These are phyloP conservation scores for Tympanopsis confertula DNA, from an alignment of 2,329 filamentous ascomycete species.

Conservation along the genomic window DNA sequence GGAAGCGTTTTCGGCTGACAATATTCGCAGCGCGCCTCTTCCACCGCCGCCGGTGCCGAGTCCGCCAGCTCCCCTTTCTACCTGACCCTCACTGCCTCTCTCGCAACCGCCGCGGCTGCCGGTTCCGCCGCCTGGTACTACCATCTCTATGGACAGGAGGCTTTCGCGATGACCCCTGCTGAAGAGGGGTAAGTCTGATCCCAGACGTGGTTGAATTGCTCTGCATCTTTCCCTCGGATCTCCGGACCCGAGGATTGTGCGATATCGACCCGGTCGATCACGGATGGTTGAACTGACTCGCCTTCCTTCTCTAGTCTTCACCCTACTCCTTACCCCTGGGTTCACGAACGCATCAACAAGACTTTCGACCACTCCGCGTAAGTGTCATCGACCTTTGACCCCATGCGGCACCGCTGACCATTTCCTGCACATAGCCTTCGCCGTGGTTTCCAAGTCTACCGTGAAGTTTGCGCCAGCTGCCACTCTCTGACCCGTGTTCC, in stretches of 20 bases:
- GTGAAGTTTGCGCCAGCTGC: slow-evolving; percentile 94
- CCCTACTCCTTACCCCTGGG: slow-evolving; percentile 86
- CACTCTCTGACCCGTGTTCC: slow-evolving; percentile 92
- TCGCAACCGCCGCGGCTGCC: slow-evolving; percentile 75
- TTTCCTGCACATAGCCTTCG: slow-evolving; percentile 55
- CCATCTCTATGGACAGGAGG: slow-evolving; percentile 82
- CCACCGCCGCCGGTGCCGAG: slow-evolving; percentile 47
- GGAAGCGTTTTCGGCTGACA: too few species aligned
- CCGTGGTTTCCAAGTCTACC: slow-evolving; percentile 98
- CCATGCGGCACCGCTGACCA: slow-evolving; percentile 10
- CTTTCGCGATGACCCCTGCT: slow-evolving; percentile 79
- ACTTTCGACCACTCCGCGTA: slow-evolving; percentile 96
- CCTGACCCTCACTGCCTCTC: slow-evolving; percentile 75
- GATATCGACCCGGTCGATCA: too few species aligned
- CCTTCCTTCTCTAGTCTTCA: slow-evolving; percentile 90
- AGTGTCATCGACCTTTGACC: slow-evolving; percentile 26
- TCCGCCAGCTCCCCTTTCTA: slow-evolving; percentile 60
- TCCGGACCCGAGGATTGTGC: too few species aligned
- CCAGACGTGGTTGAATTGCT: background rate
- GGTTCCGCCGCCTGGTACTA: slow-evolving; percentile 95
- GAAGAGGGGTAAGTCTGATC: slow-evolving; percentile 87
- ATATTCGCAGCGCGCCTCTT: slow-evolving; percentile 50
- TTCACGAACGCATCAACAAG: slow-evolving; percentile 81
- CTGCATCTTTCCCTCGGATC: too few species aligned
- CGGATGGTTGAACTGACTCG: too few species aligned